Conservation (phyloP, 2,329 filamentous ascomycete species). For the Elsinoe perseae region DNA sequence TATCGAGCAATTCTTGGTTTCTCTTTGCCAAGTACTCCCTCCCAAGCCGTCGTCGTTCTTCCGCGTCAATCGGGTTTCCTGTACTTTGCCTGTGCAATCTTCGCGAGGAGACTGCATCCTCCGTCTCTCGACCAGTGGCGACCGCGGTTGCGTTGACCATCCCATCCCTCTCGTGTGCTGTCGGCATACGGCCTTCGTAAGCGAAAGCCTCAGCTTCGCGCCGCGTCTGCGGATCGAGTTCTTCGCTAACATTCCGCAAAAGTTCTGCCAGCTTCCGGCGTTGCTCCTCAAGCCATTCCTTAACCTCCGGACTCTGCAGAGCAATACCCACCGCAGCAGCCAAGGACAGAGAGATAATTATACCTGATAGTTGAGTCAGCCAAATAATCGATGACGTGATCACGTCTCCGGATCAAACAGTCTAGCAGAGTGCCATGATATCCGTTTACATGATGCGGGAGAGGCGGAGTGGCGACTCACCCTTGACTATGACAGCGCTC, state of each 20-base stretch:
- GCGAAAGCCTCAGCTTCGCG: slow-evolving; percentile 32
- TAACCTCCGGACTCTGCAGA: slow-evolving; percentile 55
- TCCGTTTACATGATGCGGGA: neutral
- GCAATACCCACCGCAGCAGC: slow-evolving; percentile 56
- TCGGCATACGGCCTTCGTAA: slow-evolving; percentile 27
- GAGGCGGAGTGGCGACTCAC: slow-evolving; percentile 7
- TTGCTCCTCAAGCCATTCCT: slow-evolving; percentile 54
- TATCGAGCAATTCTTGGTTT: slow-evolving; percentile 30
- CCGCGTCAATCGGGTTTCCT: slow-evolving; percentile 24
- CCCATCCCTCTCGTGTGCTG: slow-evolving; percentile 27
- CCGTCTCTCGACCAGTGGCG: slow-evolving; percentile 26
- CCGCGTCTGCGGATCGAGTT: slow-evolving; percentile 44
- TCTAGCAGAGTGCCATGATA: neutral
- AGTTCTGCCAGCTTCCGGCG: slow-evolving; percentile 54
- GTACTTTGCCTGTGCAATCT: slow-evolving; percentile 14
- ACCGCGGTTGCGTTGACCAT: slow-evolving; percentile 28
- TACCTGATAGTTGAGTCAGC: slow-evolving; percentile 39
- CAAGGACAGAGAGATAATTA: slow-evolving; percentile 55
- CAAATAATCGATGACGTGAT: neutral
- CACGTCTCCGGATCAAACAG: neutral
- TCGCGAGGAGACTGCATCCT: slow-evolving; percentile 1
- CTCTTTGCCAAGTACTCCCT: slow-evolving; percentile 30
- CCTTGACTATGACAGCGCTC: slow-evolving; percentile 15
- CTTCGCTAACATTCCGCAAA: slow-evolving; percentile 52
- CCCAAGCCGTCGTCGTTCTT: slow-evolving; percentile 29